Percentiles rank a stretch among this genome's conserved stretches.
Conservation (phyloP, 805 yeast species). For the Lipomyces starkeyi region DNA sequence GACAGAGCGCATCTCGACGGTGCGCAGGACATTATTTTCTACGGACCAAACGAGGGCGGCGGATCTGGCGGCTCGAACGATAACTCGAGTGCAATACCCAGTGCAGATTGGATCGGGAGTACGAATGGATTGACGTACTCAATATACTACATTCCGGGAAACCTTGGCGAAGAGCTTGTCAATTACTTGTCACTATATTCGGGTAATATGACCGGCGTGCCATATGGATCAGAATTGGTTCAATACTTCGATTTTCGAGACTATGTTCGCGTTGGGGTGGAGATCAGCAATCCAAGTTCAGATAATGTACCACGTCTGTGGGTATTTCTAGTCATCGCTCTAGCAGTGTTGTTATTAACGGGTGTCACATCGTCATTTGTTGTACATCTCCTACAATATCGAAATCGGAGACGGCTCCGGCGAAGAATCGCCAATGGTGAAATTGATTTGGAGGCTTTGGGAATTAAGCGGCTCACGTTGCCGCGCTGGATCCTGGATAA, state of each 20-base stretch:
- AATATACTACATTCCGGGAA: constrained; percentile 19
- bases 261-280: constrained; percentile 35
- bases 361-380: constrained; percentile 12
- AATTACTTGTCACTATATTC: constrained; percentile 29
- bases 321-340: constrained; percentile 34
- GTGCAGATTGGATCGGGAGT: constrained; percentile 18
- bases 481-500: constrained; percentile 32
- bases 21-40: constrained; percentile 29
- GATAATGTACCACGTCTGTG: constrained; percentile 28
- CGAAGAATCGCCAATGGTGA: constrained; percentile 34
- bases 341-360: constrained; percentile 22
- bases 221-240: constrained; percentile 24
- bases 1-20: constrained; percentile 32
- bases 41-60: constrained; percentile 10
- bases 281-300: constrained; percentile 18
- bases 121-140: constrained; percentile 28
- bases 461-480: constrained; percentile 35
- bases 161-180: constrained; percentile 19
- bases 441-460: constrained; percentile 32
- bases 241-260: constrained; percentile 31
- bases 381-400: constrained; percentile 25
- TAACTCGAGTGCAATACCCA: background rate
- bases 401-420: constrained; percentile 28
- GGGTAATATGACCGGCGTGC: constrained; percentile 36
- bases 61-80: constrained; percentile 1